Conservation (phyloP, 805 yeast species). For the Candida sphagnicola region DNA sequence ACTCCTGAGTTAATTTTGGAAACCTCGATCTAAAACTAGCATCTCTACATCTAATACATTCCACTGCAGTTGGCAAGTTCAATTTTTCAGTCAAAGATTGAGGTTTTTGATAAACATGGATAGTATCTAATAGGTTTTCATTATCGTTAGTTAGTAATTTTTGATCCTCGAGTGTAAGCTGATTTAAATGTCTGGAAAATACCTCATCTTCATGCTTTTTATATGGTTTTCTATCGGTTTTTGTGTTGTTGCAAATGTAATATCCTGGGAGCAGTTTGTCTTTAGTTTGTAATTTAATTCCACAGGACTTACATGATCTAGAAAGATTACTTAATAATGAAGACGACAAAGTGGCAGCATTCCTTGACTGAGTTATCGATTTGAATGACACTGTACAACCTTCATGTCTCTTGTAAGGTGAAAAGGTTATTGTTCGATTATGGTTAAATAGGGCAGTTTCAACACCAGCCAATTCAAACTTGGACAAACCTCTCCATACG, state of each 20-base stretch:
- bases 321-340: conserved; percentile 10
- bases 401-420: too few species aligned
- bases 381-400: too few species aligned
- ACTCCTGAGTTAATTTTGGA: conserved; percentile 21
- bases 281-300: conserved; percentile 44
- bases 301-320: conserved; percentile 52
- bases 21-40: conserved; percentile 43
- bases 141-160: conserved; percentile 20
- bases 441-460: too few species aligned
- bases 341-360: conserved; percentile 4
- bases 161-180: conserved; percentile 23
- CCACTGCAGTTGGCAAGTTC: conserved; percentile 10
- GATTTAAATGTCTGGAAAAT: conserved; percentile 14
- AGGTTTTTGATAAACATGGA: neutral
- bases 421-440: too few species aligned
- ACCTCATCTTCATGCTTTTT: conserved; percentile 20
- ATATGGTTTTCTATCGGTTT: conserved; percentile 2
- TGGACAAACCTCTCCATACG: too few species aligned
- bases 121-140: conserved; percentile 1
- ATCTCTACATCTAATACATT: conserved; percentile 57
- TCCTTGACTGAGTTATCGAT: too few species aligned
- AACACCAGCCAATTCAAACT: too few species aligned
- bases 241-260: conserved; percentile 19
- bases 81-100: conserved; percentile 1
- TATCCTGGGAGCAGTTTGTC: conserved; percentile 41